Base-by-base conservation (phyloP, 2,329 filamentous ascomycete species). In the Proliferodiscus dingleyae region DNA sequence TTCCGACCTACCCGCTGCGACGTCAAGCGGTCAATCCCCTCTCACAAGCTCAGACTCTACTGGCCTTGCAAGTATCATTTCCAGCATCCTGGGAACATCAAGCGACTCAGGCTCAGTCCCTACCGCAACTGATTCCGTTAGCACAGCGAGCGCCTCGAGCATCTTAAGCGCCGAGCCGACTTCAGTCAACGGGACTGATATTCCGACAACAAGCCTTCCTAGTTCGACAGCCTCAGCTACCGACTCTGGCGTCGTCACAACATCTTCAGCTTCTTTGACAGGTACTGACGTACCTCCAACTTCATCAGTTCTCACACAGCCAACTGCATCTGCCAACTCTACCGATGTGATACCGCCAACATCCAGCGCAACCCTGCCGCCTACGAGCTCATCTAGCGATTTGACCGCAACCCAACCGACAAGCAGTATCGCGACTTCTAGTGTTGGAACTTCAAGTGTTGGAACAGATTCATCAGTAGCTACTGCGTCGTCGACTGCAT, bases 31-130 rank as follows among this genome's bases (percentile, higher is more conserved):
- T 16, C n/a, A 18, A 11, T 10, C 21, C 22, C n/a, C n/a, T n/a
- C n/a, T n/a, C n/a, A n/a, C n/a, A n/a, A n/a, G n/a, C n/a, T n/a
- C n/a, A n/a, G n/a, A n/a, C n/a, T n/a, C n/a, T n/a, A 44, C 41
- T 15, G 36, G 21, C 23, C 34, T 48, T 30, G 46, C 34, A 28
- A 48, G 46, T 33, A 37, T 48, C 11, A 45, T 48, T n/a, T 48
- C 46, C n/a, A 48, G 46, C 30, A 48, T 48, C 26, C 43, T 48
- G 32, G 37, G 34, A 11, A 33, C 30, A 16, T 28, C 26, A 22
- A 33, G 23, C 19, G 28, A 34, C 26, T 3, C 15, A n/a, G n/a
- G n/a, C 7, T 19, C 46, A 3, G 43, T 43, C 29, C 45, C 46
- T 11, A 40, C 38, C n/a, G 24, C 26, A 9, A 36, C 2, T n/a